A percentile compares a stretch with the other conserved stretches of the same genome.
Evolutionary conservation across 345 rosid species (phyloP).

Genomic region (Toxicodendron radicans): DNA sequence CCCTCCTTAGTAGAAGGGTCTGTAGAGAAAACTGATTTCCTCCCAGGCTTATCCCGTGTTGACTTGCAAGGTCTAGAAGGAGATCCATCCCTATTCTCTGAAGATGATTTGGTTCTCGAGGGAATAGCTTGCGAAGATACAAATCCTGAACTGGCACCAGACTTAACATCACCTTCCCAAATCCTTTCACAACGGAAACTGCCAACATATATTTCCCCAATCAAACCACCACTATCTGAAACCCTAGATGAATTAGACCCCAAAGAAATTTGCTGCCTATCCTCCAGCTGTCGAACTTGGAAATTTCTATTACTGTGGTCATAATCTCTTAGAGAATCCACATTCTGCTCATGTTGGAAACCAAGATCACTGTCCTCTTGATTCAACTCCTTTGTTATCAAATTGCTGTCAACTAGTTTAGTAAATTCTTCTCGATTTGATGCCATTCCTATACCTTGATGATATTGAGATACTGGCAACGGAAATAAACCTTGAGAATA

Average conservation of each 20-base stretch:
- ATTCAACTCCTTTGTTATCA: constrained; percentile 7
- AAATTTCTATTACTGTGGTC: constrained; percentile 4
- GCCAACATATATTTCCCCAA: not conserved
- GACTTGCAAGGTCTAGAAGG: constrained; percentile 13
- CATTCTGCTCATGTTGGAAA: constrained; percentile 10
- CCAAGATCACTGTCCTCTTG: constrained; percentile 11
- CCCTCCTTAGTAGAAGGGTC: constrained; percentile 11
- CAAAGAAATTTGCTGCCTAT: constrained; percentile 9
- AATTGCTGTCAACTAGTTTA: constrained; percentile 9
- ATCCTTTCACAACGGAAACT: not conserved
- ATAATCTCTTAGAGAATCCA: not conserved
- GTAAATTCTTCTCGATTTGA: constrained; percentile 13
- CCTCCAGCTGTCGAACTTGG: not conserved
- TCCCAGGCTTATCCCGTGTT: constrained; percentile 7
- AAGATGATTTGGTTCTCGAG: constrained; percentile 11
- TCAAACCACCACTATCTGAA: not conserved
- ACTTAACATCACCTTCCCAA: not conserved
- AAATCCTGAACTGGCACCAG: constrained; percentile 6
- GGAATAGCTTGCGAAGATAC: constrained; percentile 12
- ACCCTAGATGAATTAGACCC: not conserved
- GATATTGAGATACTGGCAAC: constrained; percentile 1
- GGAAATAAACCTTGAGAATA: constrained; percentile 15
- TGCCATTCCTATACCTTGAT: constrained; percentile 18
- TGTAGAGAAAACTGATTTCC: constrained; percentile 4
- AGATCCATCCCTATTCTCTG: constrained; percentile 21